These are phyloP conservation scores for Samsoniella hepiali DNA, from an alignment of 2,329 filamentous ascomycete genomes.

Conservation along the genomic window DNA sequence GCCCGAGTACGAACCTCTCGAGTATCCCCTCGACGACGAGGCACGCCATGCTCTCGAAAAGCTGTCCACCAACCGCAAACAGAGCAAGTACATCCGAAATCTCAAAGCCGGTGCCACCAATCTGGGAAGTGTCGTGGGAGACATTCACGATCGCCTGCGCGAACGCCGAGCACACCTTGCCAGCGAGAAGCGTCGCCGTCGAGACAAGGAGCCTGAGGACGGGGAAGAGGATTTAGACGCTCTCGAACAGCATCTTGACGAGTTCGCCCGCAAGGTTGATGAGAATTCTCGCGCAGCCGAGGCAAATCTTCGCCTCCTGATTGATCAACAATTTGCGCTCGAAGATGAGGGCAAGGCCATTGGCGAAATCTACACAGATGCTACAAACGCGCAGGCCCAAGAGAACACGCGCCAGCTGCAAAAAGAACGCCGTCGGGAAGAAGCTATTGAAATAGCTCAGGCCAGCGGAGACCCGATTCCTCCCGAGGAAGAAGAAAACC, in stretches of 20 bases:
- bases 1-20: constrained; percentile 50
- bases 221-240: constrained; percentile 36
- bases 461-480: constrained; percentile 19
- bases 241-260: constrained; percentile 38
- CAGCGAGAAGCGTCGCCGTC: constrained; percentile 33
- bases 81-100: constrained; percentile 43
- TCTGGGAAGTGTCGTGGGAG: constrained; percentile 44
- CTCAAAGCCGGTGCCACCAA: constrained; percentile 43
- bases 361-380: constrained; percentile 32
- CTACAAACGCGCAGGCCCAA: constrained; percentile 26
- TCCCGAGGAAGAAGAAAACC: constrained; percentile 26
- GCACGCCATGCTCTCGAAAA: constrained; percentile 40
- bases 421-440: constrained; percentile 8
- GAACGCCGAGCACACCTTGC: constrained; percentile 36
- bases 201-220: constrained; percentile 33
- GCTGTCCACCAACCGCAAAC: constrained; percentile 41
- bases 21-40: constrained; percentile 41
- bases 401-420: constrained; percentile 19
- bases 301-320: constrained; percentile 42
- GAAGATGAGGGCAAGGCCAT: constrained; percentile 47
- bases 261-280: constrained; percentile 40
- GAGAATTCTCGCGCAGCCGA: constrained; percentile 45
- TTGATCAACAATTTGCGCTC: constrained; percentile 49
- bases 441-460: constrained; percentile 19
- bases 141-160: constrained; percentile 47